phyloP scores from a whole-genome alignment of 2,329 filamentous ascomycete species.

The Didymella glomerata region DNA sequence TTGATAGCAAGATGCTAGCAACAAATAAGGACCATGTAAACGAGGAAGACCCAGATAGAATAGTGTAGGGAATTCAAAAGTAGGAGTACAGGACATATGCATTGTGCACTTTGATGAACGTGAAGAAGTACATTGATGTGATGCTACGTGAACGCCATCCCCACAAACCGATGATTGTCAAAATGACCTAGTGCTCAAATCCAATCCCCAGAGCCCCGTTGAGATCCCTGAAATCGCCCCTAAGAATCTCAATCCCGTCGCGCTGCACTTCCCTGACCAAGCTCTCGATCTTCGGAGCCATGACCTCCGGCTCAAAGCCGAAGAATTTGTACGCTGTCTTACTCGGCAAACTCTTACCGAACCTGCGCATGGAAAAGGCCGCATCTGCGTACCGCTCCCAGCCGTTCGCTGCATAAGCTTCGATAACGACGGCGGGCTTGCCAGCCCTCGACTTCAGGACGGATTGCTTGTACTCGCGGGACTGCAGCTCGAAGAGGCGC shows the following conservation, averaged over 20 bases:
- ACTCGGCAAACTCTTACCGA: neutral
- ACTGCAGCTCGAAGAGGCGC: neutral
- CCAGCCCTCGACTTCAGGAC: neutral
- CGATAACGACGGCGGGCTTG: neutral
- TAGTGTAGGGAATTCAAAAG: too few species aligned
- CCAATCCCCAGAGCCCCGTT: conserved; percentile 22
- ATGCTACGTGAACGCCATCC: neutral
- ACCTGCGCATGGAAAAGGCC: neutral
- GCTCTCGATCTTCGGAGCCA: conserved; percentile 52
- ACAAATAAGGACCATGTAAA: too few species aligned
- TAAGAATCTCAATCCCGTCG: conserved; percentile 37
- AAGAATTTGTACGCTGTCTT: conserved; percentile 60
- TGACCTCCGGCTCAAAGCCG: conserved; percentile 59
- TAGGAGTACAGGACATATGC: too few species aligned
- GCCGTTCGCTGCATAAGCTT: neutral
- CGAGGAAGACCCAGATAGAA: too few species aligned
- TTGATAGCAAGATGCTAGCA: too few species aligned
- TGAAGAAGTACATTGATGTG: neutral
- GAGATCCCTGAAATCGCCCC: conserved; percentile 24
- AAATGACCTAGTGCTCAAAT: conserved; percentile 15
- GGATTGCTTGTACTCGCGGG: neutral
- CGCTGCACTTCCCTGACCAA: conserved; percentile 49
- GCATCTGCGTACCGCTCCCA: neutral
- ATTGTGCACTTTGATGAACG: neutral
- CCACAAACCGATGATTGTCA: neutral